Evolutionary conservation across 257 asterid species (phyloP), one percentile per base, ranked within the genome.

Genomic region (Solanum okadae): DNA sequence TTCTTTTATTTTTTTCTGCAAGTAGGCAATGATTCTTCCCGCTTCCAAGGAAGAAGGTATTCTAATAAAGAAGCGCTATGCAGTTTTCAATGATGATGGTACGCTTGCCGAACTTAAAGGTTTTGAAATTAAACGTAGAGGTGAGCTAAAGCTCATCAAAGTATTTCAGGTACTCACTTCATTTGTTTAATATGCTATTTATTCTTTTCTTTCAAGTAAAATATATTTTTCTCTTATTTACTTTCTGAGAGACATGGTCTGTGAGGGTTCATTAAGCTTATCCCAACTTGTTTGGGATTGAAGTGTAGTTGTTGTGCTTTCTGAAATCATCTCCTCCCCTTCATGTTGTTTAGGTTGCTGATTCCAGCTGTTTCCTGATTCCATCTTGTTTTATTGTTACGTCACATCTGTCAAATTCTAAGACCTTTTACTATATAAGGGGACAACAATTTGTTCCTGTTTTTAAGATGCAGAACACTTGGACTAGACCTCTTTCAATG

Each of bases 11-110:
- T 68, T 89, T 81, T 89, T 90, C 71, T 81, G n/a, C 87, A 46
- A 72, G 71, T 73, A 97, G 99, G 99, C 99, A 86, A 97, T 97
- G 99, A 95, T 97, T 89, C 83, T 97, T 91, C 99, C 99, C 33
- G 98, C 99, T 93, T 97, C 99, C 88, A 97, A 97, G 96, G 99
- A 95, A 92, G 99, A 97, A 94, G 99, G 99, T 78, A 97, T 97
- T 92, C 94, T 97, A 93, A 96, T 97, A 79, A 97, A 97, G 95
- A 97, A 97, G 91, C 96, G 99, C 40, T 97, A 97, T 93, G 99
- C 99, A 86, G 99, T 97, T 89, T 97, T 97, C 89, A 96, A 97
- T 90, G 98, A 96, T 90, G 99, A 97, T 89, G 99, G 99, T 85
- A 97, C 98, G 56, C 93, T 97, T 78, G 99, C 99, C 37, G 99